A percentile compares a stretch with the other conserved stretches of the same genome.
phyloP scores from a whole-genome alignment of 2,329 filamentous ascomycete genomes.

The Trichophyton verrucosum region DNA sequence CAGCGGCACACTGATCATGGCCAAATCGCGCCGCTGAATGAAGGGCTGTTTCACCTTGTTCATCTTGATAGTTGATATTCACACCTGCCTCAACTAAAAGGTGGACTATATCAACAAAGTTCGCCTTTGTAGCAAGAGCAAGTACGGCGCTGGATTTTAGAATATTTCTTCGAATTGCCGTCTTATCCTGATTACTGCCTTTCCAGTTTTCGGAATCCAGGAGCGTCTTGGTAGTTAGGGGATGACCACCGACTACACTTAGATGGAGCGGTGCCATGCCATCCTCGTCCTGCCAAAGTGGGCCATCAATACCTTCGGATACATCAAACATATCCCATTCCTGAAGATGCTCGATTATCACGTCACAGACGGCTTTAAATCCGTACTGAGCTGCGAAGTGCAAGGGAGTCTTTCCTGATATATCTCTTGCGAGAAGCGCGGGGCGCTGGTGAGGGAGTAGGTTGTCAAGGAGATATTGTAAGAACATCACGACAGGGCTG shows the following conservation, averaged over 20 bases:
- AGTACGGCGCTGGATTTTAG: constrained; percentile 80
- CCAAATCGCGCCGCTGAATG: constrained; percentile 86
- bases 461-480: constrained; percentile 51
- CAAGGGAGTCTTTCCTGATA: constrained; percentile 14
- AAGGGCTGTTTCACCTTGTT: constrained; percentile 77
- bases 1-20: constrained; percentile 64
- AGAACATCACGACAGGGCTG: constrained; percentile 62
- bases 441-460: constrained; percentile 55
- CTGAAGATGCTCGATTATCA: constrained; percentile 80
- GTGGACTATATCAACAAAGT: constrained; percentile 71
- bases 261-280: constrained; percentile 85
- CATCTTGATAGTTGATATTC: constrained; percentile 86
- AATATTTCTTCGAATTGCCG: constrained; percentile 54
- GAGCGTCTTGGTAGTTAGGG: constrained; percentile 68
- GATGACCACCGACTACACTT: constrained; percentile 81
- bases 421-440: constrained; percentile 40
- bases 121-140: constrained; percentile 74
- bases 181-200: constrained; percentile 49
- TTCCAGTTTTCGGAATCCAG: constrained; percentile 70
- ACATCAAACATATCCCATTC: constrained; percentile 79
- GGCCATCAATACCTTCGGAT: constrained; percentile 71
- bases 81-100: constrained; percentile 82
- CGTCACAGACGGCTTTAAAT: constrained; percentile 77
- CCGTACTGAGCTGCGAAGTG: constrained; percentile 66
- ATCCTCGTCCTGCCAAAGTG: constrained; percentile 82